These are phyloP conservation scores for Stromatinia cepivora DNA, from an alignment of 2,329 filamentous ascomycete genomes.

Conservation along the genomic window DNA sequence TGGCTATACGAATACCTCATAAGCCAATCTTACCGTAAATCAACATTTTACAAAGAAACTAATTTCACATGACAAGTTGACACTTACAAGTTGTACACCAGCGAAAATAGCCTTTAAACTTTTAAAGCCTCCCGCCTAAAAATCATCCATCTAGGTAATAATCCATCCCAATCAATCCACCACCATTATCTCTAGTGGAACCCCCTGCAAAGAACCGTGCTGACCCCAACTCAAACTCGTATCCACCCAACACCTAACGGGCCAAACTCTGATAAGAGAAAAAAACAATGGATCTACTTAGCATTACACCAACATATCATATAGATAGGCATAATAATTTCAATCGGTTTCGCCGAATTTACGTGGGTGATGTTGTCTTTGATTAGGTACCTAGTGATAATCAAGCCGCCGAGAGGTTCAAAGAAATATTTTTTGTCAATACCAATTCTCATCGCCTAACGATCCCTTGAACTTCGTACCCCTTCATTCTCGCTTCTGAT, in stretches of 20 bases:
- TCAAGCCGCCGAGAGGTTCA: background rate
- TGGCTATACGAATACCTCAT: too few species aligned
- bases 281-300: background rate
- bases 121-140: too few species aligned
- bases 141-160: too few species aligned
- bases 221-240: background rate
- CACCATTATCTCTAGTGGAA: constrained; percentile 5
- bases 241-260: background rate
- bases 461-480: background rate
- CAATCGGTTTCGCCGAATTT: too few species aligned
- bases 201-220: too few species aligned
- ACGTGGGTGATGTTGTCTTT: too few species aligned
- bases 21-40: too few species aligned
- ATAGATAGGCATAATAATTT: too few species aligned
- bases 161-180: background rate
- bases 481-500: constrained; percentile 17
- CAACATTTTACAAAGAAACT: background rate
- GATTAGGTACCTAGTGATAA: background rate
- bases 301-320: too few species aligned
- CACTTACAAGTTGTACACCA: too few species aligned
- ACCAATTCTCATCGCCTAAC: constrained; percentile 5
- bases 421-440: background rate
- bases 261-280: constrained; percentile 9
- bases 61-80: background rate
- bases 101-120: too few species aligned